A percentile compares a stretch with the other conserved stretches of the same genome.
Evolutionary conservation across 176 grass and related monocot genomes (phyloP).

Genomic region (Dendrocalamus sinicus): DNA sequence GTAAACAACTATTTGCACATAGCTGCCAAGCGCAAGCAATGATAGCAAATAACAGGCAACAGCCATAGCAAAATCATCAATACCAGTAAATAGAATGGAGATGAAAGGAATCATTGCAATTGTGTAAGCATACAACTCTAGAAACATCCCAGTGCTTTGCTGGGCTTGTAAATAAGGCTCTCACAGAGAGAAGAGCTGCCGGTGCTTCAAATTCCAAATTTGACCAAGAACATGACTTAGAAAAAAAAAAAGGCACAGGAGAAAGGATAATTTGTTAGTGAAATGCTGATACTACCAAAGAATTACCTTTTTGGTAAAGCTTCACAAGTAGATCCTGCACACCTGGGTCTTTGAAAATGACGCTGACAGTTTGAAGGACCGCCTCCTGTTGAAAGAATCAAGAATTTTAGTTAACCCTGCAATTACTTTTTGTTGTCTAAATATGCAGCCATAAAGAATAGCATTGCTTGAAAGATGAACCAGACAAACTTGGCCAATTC

Average conservation of each 20-base stretch:
- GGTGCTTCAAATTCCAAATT: constrained; percentile 32
- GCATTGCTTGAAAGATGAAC: constrained; percentile 35
- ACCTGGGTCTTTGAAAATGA: constrained; percentile 99
- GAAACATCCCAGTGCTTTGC: constrained; percentile 6
- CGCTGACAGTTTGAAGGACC: constrained; percentile 78
- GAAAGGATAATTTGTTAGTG: neutral
- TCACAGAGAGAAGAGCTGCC: neutral
- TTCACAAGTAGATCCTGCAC: constrained; percentile 89
- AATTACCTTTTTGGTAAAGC: constrained; percentile 94
- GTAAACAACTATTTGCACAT: constrained; percentile 39
- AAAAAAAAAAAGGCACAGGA: neutral
- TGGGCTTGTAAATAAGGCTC: constrained; percentile 18
- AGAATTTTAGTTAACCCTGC: constrained; percentile 22
- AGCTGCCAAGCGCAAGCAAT: neutral
- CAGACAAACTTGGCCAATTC: constrained; percentile 2
- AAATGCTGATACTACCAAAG: constrained; percentile 32
- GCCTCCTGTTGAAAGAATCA: constrained; percentile 72
- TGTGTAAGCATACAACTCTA: constrained; percentile 17
- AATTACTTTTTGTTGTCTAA: constrained; percentile 24
- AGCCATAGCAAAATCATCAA: constrained; percentile 18
- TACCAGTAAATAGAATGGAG: neutral
- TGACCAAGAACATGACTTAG: neutral
- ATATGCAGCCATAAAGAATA: constrained; percentile 20
- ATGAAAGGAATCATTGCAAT: neutral
- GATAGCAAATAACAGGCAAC: constrained; percentile 19